Base-by-base conservation (phyloP, 2,329 filamentous ascomycete species). In the Botrytis fragariae region DNA sequence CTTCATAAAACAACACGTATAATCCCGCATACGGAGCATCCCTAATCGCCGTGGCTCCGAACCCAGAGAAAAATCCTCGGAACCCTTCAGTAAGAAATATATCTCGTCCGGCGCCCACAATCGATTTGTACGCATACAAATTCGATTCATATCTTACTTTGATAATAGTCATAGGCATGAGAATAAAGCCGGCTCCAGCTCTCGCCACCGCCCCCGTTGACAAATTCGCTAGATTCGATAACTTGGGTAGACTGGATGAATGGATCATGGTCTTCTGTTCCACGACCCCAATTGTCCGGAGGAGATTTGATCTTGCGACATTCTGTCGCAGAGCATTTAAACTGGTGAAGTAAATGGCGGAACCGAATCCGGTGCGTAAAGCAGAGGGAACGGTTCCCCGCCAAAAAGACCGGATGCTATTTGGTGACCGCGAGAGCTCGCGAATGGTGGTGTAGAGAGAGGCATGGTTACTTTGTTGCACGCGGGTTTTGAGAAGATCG, bases 21-120 rank as follows among this genome's bases (percentile, higher is more conserved):
- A 98, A 86, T 0, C 96, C 96, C 0, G 96, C 96, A 81, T 98
- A 98, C 0, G 96, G 96, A n/a, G 95, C 96, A 82, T 99, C 96
- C 63, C 96, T 88, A 42, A 97, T 89, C 0, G 96, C 94, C 0
- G 96, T 99, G 1, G 95, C 96, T 60, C 96, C 96, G 80, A 97
- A 97, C 1, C 96, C 96, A 0, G 93, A 90, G 79, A 98, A 98
- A 83, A 99, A 97, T 0, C 95, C 96, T 44, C 91, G 89, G 5
- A 93, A 72, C 0, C 96, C 95, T 77, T 95, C 91, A 0, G 85
- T 88, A 12, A 86, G 86, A 70, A 91, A 84, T 42, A 98, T 98
- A 77, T 96, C 93, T 48, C 85, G 85, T 1, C 88, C 90, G 0
- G 96, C 96, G 54, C 89, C 86, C 59, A 87, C 83, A 37, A 98